These are phyloP conservation scores for Dissoconium aciculare DNA, from an alignment of 2,329 filamentous ascomycete species.

Conservation along the genomic window DNA sequence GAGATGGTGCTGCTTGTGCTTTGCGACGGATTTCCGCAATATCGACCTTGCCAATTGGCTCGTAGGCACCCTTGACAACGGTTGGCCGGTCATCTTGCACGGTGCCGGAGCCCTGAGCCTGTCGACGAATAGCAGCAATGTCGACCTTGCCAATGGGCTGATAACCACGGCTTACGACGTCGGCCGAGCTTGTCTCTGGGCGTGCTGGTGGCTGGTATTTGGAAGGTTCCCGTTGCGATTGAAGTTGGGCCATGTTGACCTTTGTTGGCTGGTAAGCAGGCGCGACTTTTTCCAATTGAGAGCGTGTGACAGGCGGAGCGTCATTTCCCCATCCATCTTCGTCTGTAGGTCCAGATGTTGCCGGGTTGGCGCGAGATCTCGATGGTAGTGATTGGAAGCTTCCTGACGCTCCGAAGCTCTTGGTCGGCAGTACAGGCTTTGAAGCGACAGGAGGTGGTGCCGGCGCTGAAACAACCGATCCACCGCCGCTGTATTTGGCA, in stretches of 20 bases:
- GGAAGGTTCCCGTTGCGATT: conserved; percentile 55
- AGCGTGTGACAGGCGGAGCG: conserved; percentile 77
- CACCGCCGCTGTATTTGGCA: conserved; percentile 72
- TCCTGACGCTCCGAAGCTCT: conserved; percentile 36
- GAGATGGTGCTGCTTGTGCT: conserved; percentile 45
- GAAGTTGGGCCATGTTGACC: conserved; percentile 80
- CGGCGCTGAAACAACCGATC: conserved; percentile 33
- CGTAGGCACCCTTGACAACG: conserved; percentile 80
- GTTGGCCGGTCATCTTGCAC: conserved; percentile 61
- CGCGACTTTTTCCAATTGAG: conserved; percentile 78
- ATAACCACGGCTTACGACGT: conserved; percentile 73
- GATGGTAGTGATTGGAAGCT: conserved; percentile 54
- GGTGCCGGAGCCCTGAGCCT: conserved; percentile 47
- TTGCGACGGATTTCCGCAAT: conserved; percentile 84
- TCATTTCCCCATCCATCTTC: conserved; percentile 89
- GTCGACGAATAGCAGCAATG: conserved; percentile 71
- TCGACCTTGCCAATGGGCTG: conserved; percentile 96
- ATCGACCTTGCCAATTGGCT: conserved; percentile 91
- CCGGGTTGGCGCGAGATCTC: conserved; percentile 39
- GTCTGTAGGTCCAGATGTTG: conserved; percentile 46
- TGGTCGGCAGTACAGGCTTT: conserved; percentile 82
- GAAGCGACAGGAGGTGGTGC: conserved; percentile 53
- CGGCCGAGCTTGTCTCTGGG: conserved; percentile 33
- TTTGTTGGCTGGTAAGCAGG: conserved; percentile 90
- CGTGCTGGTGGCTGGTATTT: conserved; percentile 38